Conservation (phyloP, 768 basidiomycete species). For the Leccinum arenicola region DNA sequence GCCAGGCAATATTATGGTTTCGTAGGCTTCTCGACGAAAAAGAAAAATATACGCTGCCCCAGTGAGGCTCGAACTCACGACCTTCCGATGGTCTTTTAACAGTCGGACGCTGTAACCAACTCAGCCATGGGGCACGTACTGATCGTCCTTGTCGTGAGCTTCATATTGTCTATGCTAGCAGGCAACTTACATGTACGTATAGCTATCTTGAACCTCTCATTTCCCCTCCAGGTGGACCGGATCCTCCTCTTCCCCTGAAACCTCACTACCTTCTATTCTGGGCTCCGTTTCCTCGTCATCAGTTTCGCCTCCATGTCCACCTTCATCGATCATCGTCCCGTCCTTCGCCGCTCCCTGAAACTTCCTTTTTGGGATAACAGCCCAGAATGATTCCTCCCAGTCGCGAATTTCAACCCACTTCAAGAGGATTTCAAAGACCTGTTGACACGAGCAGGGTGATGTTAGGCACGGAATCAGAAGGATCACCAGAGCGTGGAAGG, state of each 20-base stretch:
- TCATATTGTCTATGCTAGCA: not conserved
- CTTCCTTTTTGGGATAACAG: slow-evolving; percentile 92
- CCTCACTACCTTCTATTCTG: not conserved
- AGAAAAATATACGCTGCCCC: slow-evolving; percentile 36
- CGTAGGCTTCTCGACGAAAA: not conserved
- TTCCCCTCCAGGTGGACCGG: not conserved
- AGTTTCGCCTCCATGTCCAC: not conserved
- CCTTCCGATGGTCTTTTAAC: slow-evolving; percentile 45
- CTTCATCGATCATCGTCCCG: not conserved
- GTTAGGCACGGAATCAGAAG: slow-evolving; percentile 4
- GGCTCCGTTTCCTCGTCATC: not conserved
- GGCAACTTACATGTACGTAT: no score
- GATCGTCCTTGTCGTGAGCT: not conserved
- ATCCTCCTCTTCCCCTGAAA: not conserved
- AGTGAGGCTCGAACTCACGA: slow-evolving; percentile 54
- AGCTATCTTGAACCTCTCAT: not conserved
- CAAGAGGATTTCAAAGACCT: slow-evolving; percentile 86
- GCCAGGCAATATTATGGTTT: not conserved
- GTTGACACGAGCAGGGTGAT: slow-evolving; percentile 4
- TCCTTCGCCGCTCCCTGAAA: slow-evolving; percentile 43
- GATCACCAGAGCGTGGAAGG: not conserved
- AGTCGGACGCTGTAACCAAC: slow-evolving; percentile 52
- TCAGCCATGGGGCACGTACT: slow-evolving; percentile 47
- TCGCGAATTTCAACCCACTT: slow-evolving; percentile 83
- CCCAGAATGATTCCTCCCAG: slow-evolving; percentile 85